These are phyloP conservation scores for Termitomyces bulborhizus DNA, from an alignment of 768 basidiomycete species.

Conservation along the genomic window DNA sequence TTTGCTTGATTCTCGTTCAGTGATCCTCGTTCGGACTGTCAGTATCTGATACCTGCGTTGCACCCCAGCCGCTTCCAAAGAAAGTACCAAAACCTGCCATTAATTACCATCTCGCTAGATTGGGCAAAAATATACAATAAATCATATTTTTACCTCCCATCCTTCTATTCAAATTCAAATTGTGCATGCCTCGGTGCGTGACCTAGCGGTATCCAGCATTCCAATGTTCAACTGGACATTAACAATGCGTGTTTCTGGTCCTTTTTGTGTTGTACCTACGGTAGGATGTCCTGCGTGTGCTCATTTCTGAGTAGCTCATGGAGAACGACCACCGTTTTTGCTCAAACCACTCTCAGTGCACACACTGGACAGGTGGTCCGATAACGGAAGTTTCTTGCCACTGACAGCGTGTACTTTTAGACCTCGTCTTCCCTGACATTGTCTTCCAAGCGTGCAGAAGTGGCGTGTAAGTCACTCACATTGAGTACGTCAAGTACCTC, in stretches of 20 bases:
- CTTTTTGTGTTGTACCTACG: background rate
- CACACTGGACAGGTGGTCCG: background rate
- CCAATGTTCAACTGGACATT: background rate
- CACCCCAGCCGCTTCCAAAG: conserved; percentile 54
- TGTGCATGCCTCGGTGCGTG: background rate
- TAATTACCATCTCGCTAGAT: conserved; percentile 84
- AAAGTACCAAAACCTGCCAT: conserved; percentile 71
- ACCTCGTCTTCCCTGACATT: background rate
- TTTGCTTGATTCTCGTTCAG: background rate
- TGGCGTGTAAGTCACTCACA: background rate
- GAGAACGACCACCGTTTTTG: background rate
- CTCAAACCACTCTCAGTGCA: background rate
- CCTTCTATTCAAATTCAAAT: background rate
- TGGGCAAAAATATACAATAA: conserved; percentile 71
- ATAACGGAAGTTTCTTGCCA: background rate
- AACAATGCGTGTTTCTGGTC: background rate
- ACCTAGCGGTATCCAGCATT: no score
- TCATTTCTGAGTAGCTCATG: background rate
- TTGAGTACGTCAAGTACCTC: background rate
- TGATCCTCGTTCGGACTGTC: background rate
- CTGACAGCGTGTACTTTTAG: background rate
- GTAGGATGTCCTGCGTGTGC: background rate
- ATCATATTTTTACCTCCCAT: conserved; percentile 3
- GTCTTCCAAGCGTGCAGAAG: background rate
- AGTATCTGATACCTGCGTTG: background rate